These are phyloP conservation scores for Pulveroboletus sp. DNA, from an alignment of 768 basidiomycete species.

Conservation along the genomic window DNA sequence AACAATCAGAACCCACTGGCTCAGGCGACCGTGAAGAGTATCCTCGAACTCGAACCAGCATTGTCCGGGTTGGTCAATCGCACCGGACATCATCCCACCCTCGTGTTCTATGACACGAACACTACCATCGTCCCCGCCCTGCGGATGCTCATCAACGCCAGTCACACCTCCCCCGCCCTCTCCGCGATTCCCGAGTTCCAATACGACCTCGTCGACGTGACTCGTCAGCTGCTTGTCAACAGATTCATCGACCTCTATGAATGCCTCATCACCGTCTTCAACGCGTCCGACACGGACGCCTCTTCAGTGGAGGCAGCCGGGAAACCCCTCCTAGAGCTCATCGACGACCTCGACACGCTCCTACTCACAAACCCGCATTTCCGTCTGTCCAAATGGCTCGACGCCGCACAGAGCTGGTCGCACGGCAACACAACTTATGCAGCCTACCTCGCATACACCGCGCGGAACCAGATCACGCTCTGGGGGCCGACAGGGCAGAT, in stretches of 20 bases:
- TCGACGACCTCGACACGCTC: conserved; percentile 35
- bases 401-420: conserved; percentile 31
- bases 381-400: conserved; percentile 35
- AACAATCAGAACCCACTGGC: conserved; percentile 32
- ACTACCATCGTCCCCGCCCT: conserved; percentile 74
- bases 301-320: conserved; percentile 22
- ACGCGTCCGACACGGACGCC: conserved; percentile 19
- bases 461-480: conserved; percentile 42
- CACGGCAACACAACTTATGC: conserved; percentile 30
- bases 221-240: conserved; percentile 39
- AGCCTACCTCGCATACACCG: conserved; percentile 36
- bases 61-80: conserved; percentile 33
- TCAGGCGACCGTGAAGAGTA: conserved; percentile 37
- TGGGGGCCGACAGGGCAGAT: conserved; percentile 42
- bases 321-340: conserved; percentile 27
- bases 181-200: conserved; percentile 25
- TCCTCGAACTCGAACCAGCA: conserved; percentile 36
- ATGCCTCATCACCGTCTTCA: conserved; percentile 29
- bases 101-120: conserved; percentile 37
- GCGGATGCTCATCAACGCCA: conserved; percentile 9
- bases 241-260: conserved; percentile 34
- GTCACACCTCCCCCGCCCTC: no score
- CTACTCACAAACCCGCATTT: conserved; percentile 33
- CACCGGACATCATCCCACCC: conserved; percentile 32
- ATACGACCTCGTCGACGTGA: conserved; percentile 39